These are phyloP conservation scores for Xylaria sp. DNA, from an alignment of 2,329 filamentous ascomycete species.

Conservation along the genomic window DNA sequence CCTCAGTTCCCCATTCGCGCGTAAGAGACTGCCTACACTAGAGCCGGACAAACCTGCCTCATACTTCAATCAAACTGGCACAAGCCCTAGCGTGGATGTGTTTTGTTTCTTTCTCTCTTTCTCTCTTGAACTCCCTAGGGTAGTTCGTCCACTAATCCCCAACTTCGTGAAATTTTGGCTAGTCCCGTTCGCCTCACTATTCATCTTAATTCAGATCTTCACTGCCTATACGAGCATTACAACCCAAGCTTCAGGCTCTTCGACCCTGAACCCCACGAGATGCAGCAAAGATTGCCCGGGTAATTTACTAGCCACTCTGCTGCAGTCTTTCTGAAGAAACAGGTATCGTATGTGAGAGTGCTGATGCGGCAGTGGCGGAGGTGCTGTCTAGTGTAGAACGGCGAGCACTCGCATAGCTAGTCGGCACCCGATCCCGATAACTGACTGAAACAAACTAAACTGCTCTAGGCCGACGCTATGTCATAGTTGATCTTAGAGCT, in stretches of 20 bases:
- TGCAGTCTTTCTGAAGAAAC: neutral
- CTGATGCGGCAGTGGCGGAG: slow-evolving; percentile 40
- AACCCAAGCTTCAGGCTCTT: neutral
- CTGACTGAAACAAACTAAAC: slow-evolving; percentile 40
- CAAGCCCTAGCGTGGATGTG: neutral
- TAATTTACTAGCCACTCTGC: neutral
- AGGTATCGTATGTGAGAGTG: slow-evolving; percentile 28
- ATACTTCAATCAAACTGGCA: slow-evolving; percentile 19
- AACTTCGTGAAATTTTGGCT: slow-evolving; percentile 8
- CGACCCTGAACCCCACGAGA: slow-evolving; percentile 5
- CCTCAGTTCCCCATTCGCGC: slow-evolving; percentile 23
- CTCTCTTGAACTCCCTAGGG: neutral
- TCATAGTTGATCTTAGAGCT: slow-evolving; percentile 21
- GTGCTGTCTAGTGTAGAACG: slow-evolving; percentile 19
- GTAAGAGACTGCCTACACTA: slow-evolving; percentile 3
- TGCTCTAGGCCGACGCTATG: slow-evolving; percentile 29
- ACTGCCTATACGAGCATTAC: neutral
- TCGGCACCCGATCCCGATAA: slow-evolving; percentile 38
- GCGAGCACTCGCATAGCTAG: slow-evolving; percentile 22
- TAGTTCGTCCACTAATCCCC: neutral
- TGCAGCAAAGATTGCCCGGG: slow-evolving; percentile 5
- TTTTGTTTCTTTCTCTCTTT: neutral
- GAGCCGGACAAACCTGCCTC: slow-evolving; percentile 16
- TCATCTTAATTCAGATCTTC: slow-evolving; percentile 20
- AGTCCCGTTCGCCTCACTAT: slow-evolving; percentile 32